Percentiles rank a stretch among this genome's conserved stretches.
These are phyloP conservation scores for Neurospora sp. DNA, from an alignment of 495 filamentous ascomycete genomes.

Conservation along the genomic window DNA sequence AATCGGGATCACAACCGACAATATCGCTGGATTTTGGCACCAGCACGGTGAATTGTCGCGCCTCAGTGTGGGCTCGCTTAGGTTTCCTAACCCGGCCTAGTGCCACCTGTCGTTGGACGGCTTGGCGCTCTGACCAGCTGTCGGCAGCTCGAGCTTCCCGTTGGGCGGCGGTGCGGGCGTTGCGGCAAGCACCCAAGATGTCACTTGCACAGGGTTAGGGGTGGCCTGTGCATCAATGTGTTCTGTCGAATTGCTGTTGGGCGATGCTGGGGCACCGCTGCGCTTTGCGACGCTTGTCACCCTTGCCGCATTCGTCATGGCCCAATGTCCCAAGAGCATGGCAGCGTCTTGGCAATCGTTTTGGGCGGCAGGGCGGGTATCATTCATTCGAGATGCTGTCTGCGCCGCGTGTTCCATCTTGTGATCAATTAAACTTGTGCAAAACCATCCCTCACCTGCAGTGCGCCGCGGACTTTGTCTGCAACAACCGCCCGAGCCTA, in stretches of 20 bases:
- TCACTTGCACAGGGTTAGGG: background rate
- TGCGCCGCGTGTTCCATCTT: background rate
- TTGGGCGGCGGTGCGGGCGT: background rate
- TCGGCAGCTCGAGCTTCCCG: background rate
- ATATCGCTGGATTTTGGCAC: constrained; percentile 18
- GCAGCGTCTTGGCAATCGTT: background rate
- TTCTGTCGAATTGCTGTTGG: background rate
- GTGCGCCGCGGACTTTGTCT: background rate
- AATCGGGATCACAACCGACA: constrained; percentile 1
- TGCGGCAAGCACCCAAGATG: background rate
- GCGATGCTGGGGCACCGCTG: background rate
- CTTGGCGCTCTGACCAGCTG: background rate
- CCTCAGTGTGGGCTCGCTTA: constrained; percentile 36
- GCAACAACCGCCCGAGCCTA: background rate
- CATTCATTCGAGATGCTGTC: background rate
- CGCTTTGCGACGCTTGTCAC: background rate
- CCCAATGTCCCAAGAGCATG: background rate
- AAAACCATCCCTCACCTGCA: background rate
- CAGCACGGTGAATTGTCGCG: constrained; percentile 15
- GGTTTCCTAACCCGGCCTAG: constrained; percentile 24
- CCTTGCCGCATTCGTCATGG: background rate
- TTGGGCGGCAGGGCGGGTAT: background rate
- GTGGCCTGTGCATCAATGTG: background rate
- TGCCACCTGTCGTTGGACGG: background rate
- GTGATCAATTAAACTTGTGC: background rate